These are phyloP conservation scores for Pyricularia grisea DNA, from an alignment of 2,329 filamentous ascomycete genomes.

Conservation along the genomic window DNA sequence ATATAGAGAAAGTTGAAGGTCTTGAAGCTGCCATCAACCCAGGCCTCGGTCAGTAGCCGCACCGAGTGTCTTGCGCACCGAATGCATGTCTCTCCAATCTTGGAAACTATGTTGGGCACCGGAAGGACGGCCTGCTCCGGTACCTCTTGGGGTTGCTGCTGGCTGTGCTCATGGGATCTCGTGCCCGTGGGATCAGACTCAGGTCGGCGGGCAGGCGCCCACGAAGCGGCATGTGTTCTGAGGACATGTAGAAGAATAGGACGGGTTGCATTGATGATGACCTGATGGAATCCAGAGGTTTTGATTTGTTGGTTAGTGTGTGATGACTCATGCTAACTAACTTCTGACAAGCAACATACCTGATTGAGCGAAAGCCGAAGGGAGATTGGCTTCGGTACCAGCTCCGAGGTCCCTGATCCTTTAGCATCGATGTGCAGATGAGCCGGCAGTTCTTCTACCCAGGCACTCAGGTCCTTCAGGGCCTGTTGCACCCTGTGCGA, in stretches of 20 bases:
- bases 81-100: constrained; percentile 20
- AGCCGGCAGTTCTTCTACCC: constrained; percentile 20
- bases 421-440: constrained; percentile 19
- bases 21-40: constrained; percentile 3
- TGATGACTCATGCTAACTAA: neutral
- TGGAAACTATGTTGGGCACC: constrained; percentile 17
- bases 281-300: constrained; percentile 16
- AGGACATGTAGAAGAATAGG: constrained; percentile 21
- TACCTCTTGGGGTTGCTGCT: neutral
- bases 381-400: neutral
- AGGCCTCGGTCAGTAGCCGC: constrained; percentile 2
- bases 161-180: neutral
- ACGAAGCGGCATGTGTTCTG: constrained; percentile 10
- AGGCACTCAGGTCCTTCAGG: constrained; percentile 18
- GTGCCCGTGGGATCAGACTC: neutral
- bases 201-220: neutral
- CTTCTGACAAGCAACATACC: neutral
- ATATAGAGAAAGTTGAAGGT: constrained; percentile 4
- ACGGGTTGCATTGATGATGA: constrained; percentile 23
- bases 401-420: neutral
- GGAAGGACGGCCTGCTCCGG: constrained; percentile 13
- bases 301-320: neutral
- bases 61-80: constrained; percentile 15
- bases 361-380: constrained; percentile 5
- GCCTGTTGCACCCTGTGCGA: constrained; percentile 23